Base-by-base conservation (phyloP, 345 rosid species). In the Lepidium africanum region DNA sequence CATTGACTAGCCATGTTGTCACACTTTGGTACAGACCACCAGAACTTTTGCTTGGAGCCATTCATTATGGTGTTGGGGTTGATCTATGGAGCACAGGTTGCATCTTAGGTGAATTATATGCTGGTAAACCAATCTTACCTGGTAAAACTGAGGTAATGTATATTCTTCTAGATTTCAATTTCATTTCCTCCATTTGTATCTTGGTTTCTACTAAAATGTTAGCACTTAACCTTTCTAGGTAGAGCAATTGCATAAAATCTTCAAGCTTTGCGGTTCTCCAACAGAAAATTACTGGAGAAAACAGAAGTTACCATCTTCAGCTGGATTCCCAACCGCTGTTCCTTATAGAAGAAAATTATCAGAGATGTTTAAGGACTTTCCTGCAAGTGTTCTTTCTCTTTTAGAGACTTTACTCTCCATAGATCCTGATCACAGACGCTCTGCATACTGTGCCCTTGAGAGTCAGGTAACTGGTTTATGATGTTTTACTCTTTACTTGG, bases 21-120 rank as follows among this genome's bases (percentile, higher is more conserved):
- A 93, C 97, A 19, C 96, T 93, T 30, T 93, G 97, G 98, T 93
- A 93, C 75, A 81, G 97, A 72, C 97, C 97, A 13, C 98, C 98
- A 0, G 96, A 93, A 65, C 97, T 93, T 70, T 81, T 93, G 63
- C 93, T 93, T 49, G 98, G 98, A 69, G 86, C 96, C 42, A 46
- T 82, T 67, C 82, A 56, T 53, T 93, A 90, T 63, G 88, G 92
- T 53, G 89, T 84, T 45, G 90, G 92, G 21, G 86, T 93, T 63
- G 98, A 93, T 81, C 80, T 93, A 32, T 93, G 98, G 98, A 93
- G 98, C 67, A 73, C 88, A 48, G 98, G 98, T 63, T 93, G 98
- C 80, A 93, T 93, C 66, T 86, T 93, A 15, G 97, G 92, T 60
- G 98, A 93, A 69, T 53, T 93, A 56, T 88, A 90, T 64, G 52